A percentile compares a stretch with the other conserved stretches of the same genome.
phyloP scores from a whole-genome alignment of 2,329 filamentous ascomycete genomes.

The Orbilia quercus region DNA sequence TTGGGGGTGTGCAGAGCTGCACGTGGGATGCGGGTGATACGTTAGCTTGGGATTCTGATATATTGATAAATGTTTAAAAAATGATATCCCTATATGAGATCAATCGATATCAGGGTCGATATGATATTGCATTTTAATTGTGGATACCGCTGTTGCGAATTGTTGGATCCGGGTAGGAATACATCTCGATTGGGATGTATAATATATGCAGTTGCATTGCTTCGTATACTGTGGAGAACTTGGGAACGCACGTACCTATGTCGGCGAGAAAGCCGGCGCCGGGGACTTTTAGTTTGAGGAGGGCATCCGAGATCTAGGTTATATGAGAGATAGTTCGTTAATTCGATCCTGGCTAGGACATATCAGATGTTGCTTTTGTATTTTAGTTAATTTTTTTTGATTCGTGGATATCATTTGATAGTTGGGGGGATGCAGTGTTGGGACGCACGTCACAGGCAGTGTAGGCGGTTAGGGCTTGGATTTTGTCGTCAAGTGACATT shows the following conservation, averaged over 20 bases:
- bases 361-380: too few species aligned
- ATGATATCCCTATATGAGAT: too few species aligned
- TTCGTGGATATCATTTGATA: background rate
- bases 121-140: background rate
- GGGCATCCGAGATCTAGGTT: slow-evolving; percentile 76
- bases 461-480: slow-evolving; percentile 40
- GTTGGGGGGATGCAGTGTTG: background rate
- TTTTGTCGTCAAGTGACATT: slow-evolving; percentile 35
- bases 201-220: too few species aligned
- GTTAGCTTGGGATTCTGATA: too few species aligned
- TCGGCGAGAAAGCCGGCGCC: slow-evolving; percentile 76
- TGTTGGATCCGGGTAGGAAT: slow-evolving; percentile 59
- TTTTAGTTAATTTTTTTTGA: too few species aligned
- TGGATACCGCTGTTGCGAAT: slow-evolving; percentile 2
- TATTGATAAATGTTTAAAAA: too few species aligned
- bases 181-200: slow-evolving; percentile 21
- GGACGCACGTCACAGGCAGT: slow-evolving; percentile 48
- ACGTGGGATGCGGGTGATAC: too few species aligned
- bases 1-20: slow-evolving; percentile 56
- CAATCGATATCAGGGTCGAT: too few species aligned
- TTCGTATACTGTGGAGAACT: slow-evolving; percentile 15
- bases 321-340: background rate
- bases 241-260: slow-evolving; percentile 66
- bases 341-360: too few species aligned
- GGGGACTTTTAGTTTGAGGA: slow-evolving; percentile 75